These are phyloP conservation scores for Phytophthora fragariae DNA, from an alignment of 352 stramenopile genomes.

Conservation along the genomic window DNA sequence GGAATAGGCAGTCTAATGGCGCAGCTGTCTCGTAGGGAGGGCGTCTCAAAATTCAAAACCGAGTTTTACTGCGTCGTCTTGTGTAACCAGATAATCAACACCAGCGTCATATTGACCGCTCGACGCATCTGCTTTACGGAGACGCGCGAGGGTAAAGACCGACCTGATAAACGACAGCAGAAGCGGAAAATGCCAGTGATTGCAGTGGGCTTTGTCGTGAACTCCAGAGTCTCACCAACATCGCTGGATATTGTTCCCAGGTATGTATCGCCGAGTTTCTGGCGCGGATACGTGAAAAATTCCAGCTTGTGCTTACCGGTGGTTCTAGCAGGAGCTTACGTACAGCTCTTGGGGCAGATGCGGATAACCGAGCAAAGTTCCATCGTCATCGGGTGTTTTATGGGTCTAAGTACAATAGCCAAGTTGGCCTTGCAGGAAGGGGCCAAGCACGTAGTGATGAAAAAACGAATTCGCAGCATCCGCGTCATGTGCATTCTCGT, in stretches of 20 bases:
- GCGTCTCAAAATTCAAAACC: constrained; percentile 29
- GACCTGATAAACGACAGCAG: constrained; percentile 21
- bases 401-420: constrained; percentile 35
- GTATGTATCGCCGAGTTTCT: constrained; percentile 31
- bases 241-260: constrained; percentile 15
- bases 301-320: constrained; percentile 23
- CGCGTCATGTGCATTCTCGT: constrained; percentile 53
- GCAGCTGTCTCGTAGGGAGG: neutral
- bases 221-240: constrained; percentile 16
- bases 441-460: constrained; percentile 35
- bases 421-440: constrained; percentile 51
- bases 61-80: constrained; percentile 42
- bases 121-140: constrained; percentile 37
- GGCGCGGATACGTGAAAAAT: constrained; percentile 21
- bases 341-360: constrained; percentile 31
- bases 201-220: constrained; percentile 7
- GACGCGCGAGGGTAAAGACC: constrained; percentile 26
- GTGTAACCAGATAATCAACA: constrained; percentile 31
- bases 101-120: constrained; percentile 22
- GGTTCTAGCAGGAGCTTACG: constrained; percentile 31
- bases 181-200: constrained; percentile 27
- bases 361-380: constrained; percentile 22
- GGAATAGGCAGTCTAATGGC: constrained; percentile 17
- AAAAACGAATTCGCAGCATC: constrained; percentile 40
- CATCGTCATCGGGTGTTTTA: constrained; percentile 27